Evolutionary conservation across 305 asterid species (phyloP), one percentile per base, ranked within the genome.

Genomic region (Fraxinus latifolia): DNA sequence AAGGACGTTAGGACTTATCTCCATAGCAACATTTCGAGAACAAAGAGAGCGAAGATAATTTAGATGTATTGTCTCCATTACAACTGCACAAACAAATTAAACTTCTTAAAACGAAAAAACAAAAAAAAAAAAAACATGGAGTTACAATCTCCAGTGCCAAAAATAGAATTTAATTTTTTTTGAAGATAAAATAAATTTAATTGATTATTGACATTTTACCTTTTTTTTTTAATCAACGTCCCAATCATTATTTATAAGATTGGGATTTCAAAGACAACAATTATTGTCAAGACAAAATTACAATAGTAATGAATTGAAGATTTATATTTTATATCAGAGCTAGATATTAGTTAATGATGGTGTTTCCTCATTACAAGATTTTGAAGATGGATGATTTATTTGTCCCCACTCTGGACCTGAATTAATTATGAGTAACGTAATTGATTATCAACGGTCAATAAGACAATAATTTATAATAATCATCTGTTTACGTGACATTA

Each of bases 291-390:
- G 34, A 65, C 33, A 14, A 44, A 23, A 65, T 65, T 23, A 65
- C 6, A 4, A 25, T 14, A 11, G 0, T 67, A 55, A 60, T 67
- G 19, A 67, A 67, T 67, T 14, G 37, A 27, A 25, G 17, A 25
- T 1, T 67, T 67, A 14, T 15, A 47, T 47, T 47, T 67, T 21
- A 67, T 67, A 12, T 21, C n/a, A 67, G 3, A 67, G 74, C 29
- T 31, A 78, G 19, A 68, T 39, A 71, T 84, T 73, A 77, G 67
- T 50, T 42, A 84, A 80, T 84, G 39, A 80, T 77, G 70, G 60
- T 82, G 77, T 80, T 47, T 80, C 71, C 75, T 77, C 67, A 82
- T 82, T 82, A 82, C n/a, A 73, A 53, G 23, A 53, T 53, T 80
- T 47, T 47, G 0, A 47, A 14, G 58, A 47, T 12, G 3, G 50